Percentiles rank a stretch among this genome's conserved stretches.
Conservation (phyloP, 228 moss, liverwort and hornwort genomes). For the Sphagnum magellanicum region DNA sequence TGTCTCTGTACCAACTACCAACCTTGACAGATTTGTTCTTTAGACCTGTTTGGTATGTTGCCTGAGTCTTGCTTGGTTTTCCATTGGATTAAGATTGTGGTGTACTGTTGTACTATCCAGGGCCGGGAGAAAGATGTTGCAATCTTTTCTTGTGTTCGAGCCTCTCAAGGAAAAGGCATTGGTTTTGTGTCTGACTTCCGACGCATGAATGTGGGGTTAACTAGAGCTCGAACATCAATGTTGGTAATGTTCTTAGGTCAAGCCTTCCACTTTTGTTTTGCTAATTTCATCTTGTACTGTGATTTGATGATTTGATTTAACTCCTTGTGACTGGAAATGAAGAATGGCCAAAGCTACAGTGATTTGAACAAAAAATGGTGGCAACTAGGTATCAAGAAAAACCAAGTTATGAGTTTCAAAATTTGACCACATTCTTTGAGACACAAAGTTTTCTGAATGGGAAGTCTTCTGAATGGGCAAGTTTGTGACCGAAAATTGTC, state of each 20-base stretch:
- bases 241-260: slow-evolving; percentile 31
- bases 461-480: not conserved
- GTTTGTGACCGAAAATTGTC: not conserved
- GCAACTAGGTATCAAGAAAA: too few relatives aligned
- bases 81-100: not conserved
- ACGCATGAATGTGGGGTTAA: slow-evolving; percentile 97
- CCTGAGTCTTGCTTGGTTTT: not conserved
- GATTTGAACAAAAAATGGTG: too few relatives aligned
- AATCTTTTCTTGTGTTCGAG: slow-evolving; percentile 95
- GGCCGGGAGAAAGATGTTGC: slow-evolving; percentile 97
- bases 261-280: not conserved
- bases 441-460: not conserved
- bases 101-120: slow-evolving; percentile 30
- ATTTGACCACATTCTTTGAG: not conserved
- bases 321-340: too few relatives aligned
- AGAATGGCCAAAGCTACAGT: too few relatives aligned
- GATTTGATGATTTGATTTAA: too few relatives aligned
- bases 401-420: too few relatives aligned
- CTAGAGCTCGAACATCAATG: slow-evolving; percentile 95
- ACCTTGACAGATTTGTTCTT: not conserved
- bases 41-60: not conserved
- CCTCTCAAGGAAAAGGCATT: slow-evolving; percentile 77
- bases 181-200: slow-evolving; percentile 97
- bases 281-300: too few relatives aligned
- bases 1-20: not conserved